Evolutionary conservation across 768 basidiomycete genomes (phyloP).

Genomic region (Sporobolomyces roseus): DNA sequence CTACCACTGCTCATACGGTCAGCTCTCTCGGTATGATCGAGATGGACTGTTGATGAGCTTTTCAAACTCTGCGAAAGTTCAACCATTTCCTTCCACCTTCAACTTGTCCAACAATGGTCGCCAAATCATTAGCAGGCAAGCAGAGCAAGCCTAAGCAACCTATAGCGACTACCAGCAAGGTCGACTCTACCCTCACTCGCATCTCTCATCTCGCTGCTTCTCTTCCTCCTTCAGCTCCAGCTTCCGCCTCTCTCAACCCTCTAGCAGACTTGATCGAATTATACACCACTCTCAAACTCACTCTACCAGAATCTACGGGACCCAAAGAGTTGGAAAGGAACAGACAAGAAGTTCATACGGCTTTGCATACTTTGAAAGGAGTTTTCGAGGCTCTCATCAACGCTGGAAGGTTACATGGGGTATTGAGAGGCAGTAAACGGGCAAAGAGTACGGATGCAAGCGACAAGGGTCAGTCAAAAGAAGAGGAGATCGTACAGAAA

Average conservation of each 20-base stretch:
- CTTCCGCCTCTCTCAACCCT: constrained; percentile 36
- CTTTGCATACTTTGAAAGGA: constrained; percentile 38
- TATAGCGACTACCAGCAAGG: not conserved
- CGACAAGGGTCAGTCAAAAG: constrained; percentile 43
- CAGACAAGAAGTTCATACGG: constrained; percentile 38
- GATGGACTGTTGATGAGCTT: not conserved
- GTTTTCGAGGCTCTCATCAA: constrained; percentile 64
- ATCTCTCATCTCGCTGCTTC: constrained; percentile 33
- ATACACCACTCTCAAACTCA: constrained; percentile 2
- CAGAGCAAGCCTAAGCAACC: not conserved
- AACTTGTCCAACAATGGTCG: not conserved
- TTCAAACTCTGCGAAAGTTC: not conserved
- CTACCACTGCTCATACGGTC: too few relatives aligned
- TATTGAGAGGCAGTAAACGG: constrained; percentile 50
- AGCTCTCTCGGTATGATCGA: too few relatives aligned
- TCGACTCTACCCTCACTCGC: not conserved
- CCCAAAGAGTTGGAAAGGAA: constrained; percentile 27
- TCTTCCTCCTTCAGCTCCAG: constrained; percentile 36
- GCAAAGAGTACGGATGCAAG: constrained; percentile 35
- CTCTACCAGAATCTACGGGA: not conserved
- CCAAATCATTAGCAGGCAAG: constrained; percentile 11
- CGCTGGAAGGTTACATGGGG: constrained; percentile 57
- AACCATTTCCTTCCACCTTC: not conserved
- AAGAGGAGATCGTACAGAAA: constrained; percentile 58
- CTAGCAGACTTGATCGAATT: constrained; percentile 38